Percentiles rank a stretch among this genome's conserved stretches.
Conservation (phyloP, 495 filamentous ascomycete species). For the Talaromyces adpressus region DNA sequence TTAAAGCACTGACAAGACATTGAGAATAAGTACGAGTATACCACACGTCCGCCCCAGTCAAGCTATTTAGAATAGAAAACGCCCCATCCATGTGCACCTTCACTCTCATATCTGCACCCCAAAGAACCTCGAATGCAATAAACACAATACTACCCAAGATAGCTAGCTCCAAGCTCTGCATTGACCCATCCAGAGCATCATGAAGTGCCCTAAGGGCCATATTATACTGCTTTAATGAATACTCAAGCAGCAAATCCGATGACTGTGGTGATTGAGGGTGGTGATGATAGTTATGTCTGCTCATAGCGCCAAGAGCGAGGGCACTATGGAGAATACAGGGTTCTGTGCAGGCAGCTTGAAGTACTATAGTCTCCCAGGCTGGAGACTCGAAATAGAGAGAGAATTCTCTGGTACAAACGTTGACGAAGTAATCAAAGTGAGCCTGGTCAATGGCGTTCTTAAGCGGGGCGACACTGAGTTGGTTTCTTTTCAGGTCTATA, state of each 20-base stretch:
- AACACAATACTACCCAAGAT: constrained; percentile 3
- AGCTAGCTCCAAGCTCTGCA: constrained; percentile 2
- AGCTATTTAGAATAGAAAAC: not conserved
- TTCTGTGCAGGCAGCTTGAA: constrained; percentile 6
- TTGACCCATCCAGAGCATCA: not conserved
- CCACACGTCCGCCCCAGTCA: not conserved
- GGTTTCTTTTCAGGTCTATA: not conserved
- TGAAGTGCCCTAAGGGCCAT: not conserved
- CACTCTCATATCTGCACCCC: not conserved
- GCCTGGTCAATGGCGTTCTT: not conserved
- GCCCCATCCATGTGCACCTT: not conserved
- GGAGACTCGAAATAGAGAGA: constrained; percentile 7
- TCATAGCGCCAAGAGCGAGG: constrained; percentile 6
- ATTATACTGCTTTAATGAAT: constrained; percentile 2
- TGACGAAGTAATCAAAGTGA: constrained; percentile 6
- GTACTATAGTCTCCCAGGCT: not conserved
- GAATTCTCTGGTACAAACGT: not conserved
- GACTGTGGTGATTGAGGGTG: not conserved
- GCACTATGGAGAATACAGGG: not conserved
- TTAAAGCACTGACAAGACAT: constrained; percentile 6
- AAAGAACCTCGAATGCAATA: constrained; percentile 5
- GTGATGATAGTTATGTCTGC: not conserved
- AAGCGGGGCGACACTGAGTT: not conserved
- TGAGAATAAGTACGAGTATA: not conserved
- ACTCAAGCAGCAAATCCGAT: not conserved